Conservation (phyloP, 352 stramenopile genomes). For the Halophytophthora polymorphica region DNA sequence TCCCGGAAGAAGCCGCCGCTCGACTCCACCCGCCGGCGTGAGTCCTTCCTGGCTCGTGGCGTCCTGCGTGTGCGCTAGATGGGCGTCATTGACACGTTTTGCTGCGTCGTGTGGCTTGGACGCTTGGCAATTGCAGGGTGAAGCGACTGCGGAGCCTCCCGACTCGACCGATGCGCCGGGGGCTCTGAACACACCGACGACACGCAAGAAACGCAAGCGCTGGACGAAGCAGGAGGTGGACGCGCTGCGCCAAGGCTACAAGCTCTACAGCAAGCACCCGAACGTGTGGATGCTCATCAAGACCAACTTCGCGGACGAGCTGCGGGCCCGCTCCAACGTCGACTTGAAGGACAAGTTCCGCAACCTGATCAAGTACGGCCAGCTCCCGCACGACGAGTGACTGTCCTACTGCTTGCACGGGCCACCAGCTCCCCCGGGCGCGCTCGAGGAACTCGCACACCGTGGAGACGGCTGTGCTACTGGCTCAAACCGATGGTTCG, state of each 20-base stretch:
- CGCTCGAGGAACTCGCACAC: too few relatives aligned
- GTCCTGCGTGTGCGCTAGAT: too few relatives aligned
- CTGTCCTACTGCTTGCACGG: too few relatives aligned
- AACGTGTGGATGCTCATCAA: slow-evolving; percentile 78
- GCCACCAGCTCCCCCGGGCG: too few relatives aligned
- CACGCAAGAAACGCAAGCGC: slow-evolving; percentile 28
- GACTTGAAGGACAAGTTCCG: slow-evolving; percentile 86
- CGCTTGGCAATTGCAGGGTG: too few relatives aligned
- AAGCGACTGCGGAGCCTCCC: slow-evolving; percentile 1
- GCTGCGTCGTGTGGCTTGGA: too few relatives aligned
- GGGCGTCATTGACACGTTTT: too few relatives aligned
- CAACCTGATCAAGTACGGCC: slow-evolving; percentile 55
- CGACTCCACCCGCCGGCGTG: slow-evolving; percentile 7
- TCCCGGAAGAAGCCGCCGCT: slow-evolving; percentile 13
- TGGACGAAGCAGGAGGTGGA: slow-evolving; percentile 58
- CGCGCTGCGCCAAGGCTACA: slow-evolving; percentile 57
- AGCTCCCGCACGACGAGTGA: slow-evolving; percentile 16
- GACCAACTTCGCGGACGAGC: slow-evolving; percentile 37
- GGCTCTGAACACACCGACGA: background rate
- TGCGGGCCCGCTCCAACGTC: slow-evolving; percentile 60
- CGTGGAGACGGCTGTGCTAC: too few relatives aligned
- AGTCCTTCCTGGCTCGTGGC: background rate
- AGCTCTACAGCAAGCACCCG: slow-evolving; percentile 38
- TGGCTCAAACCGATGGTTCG: too few relatives aligned
- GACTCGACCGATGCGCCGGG: slow-evolving; percentile 1